Percentiles rank a stretch among this genome's conserved stretches.
These are phyloP conservation scores for Butyriboletus loyo DNA, from an alignment of 768 basidiomycete species.

Conservation along the genomic window DNA sequence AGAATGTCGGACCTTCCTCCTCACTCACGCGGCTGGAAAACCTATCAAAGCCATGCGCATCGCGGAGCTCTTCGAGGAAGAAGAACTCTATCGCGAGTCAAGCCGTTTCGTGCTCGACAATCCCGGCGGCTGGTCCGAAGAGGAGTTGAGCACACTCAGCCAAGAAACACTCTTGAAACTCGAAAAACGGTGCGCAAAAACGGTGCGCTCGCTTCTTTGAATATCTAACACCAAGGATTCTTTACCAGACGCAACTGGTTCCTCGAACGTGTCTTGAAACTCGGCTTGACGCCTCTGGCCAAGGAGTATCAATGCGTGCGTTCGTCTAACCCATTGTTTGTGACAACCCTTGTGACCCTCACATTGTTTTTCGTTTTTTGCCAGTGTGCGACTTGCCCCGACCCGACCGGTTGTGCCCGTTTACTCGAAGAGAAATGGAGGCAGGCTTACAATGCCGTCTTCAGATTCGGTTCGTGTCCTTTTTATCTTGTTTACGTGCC, in stretches of 20 bases:
- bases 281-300: slow-evolving; percentile 80
- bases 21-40: slow-evolving; percentile 88
- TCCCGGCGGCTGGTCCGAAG: slow-evolving; percentile 79
- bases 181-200: slow-evolving; percentile 63
- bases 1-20: slow-evolving; percentile 81
- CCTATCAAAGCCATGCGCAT: slow-evolving; percentile 93
- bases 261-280: slow-evolving; percentile 88
- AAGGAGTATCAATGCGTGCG: slow-evolving; percentile 94
- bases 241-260: slow-evolving; percentile 82
- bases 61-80: slow-evolving; percentile 87
- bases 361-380: slow-evolving; percentile 4
- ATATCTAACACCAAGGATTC: neutral
- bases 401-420: slow-evolving; percentile 72
- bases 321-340: neutral
- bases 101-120: slow-evolving; percentile 92
- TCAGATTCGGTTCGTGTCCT: slow-evolving; percentile 64
- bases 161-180: slow-evolving; percentile 84
- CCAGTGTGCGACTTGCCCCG: slow-evolving; percentile 83
- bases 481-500: neutral
- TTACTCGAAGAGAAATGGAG: slow-evolving; percentile 92
- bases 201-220: neutral
- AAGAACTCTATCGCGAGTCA: slow-evolving; percentile 85
- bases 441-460: slow-evolving; percentile 82
- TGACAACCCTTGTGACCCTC: neutral
- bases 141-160: slow-evolving; percentile 78